Conservation (phyloP, 1,284 basidiomycete genomes). For the Ganoderma multipileum region DNA sequence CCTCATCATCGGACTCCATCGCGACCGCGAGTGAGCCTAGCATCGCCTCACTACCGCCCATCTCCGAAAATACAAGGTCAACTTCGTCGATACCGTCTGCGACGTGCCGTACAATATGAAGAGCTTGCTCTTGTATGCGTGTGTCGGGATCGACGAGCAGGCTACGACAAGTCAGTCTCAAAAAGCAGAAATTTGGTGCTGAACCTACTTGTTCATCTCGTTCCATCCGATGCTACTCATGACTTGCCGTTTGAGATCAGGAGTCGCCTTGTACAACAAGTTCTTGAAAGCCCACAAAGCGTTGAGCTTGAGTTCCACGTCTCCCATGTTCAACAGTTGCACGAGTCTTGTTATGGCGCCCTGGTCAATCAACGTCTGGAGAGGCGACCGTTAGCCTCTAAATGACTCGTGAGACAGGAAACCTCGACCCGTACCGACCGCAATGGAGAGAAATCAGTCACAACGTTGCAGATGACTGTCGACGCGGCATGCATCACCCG, state of each 20-base stretch:
- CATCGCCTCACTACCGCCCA: slow-evolving; percentile 55
- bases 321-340: slow-evolving; percentile 56
- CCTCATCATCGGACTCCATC: slow-evolving; percentile 55
- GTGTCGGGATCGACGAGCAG: slow-evolving; percentile 56
- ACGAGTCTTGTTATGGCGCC: slow-evolving; percentile 72
- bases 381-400: slow-evolving; percentile 15
- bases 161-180: slow-evolving; percentile 39
- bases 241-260: slow-evolving; percentile 65
- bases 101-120: slow-evolving; percentile 68
- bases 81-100: slow-evolving; percentile 67
- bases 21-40: slow-evolving; percentile 52
- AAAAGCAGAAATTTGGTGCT: neutral
- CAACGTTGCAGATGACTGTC: slow-evolving; percentile 82
- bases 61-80: slow-evolving; percentile 59
- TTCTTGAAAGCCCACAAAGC: slow-evolving; percentile 88
- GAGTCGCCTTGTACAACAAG: slow-evolving; percentile 65
- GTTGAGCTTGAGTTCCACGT: slow-evolving; percentile 67
- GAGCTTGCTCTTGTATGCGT: slow-evolving; percentile 70
- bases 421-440: slow-evolving; percentile 56
- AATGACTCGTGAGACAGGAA: neutral
- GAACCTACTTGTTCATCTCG: slow-evolving; percentile 55
- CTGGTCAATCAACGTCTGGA: slow-evolving; percentile 65
- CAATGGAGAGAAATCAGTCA: slow-evolving; percentile 88
- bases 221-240: slow-evolving; percentile 73
- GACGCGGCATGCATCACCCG: slow-evolving; percentile 79